Evolutionary conservation across 2,329 filamentous ascomycete genomes (phyloP), one percentile per base, ranked within the genome.

Genomic region (Diplodia mutila): DNA sequence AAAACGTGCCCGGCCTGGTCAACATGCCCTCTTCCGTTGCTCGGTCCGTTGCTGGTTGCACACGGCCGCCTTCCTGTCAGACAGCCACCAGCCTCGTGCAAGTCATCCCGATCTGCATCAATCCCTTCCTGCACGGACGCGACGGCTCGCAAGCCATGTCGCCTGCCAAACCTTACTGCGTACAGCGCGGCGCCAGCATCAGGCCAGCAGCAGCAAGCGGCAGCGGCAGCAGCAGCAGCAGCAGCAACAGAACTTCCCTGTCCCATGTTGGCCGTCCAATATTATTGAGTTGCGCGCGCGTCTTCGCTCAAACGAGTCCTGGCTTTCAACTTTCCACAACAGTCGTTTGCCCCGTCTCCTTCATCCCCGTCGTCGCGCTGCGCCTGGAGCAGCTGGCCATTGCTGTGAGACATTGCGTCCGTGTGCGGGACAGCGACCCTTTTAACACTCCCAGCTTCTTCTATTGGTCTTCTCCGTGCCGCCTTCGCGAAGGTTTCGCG

Each of bases 31-130:
- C n/a, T 48, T 29, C 23, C 57, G 29, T 23, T n/a, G 39, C 57
- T 25, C 46, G 59, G 42, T 51, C 59, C 59, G 32, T 52, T 14
- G 42, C n/a, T 29, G 57, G 59, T 51, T 51, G 27, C 59, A 51
- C 42, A 18, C 55, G 16, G 57, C 55, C n/a, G 53, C 18, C 29
- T 29, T 37, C 29, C 29, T 34, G 57, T 49, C 42, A 29, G 57
- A 48, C 59, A 34, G 59, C 42, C 64, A 59, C 64, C 59, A 34
- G 59, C 42, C 64, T 66, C 64, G 64, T 66, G 64, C 64, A 66
- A 66, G 53, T 66, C 64, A 66, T 66, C 64, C 54, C 51, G 63
- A 54, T 55, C 63, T 65, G 63, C 63, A 65, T 42, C 59, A 63
- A 63, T 49, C 59, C 59, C 59, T 48, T 37, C 59, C 59, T 65